Percentiles rank a stretch among this genome's conserved stretches.
Conservation (phyloP, 306 rosid genomes). For the Inga oerstediana region DNA sequence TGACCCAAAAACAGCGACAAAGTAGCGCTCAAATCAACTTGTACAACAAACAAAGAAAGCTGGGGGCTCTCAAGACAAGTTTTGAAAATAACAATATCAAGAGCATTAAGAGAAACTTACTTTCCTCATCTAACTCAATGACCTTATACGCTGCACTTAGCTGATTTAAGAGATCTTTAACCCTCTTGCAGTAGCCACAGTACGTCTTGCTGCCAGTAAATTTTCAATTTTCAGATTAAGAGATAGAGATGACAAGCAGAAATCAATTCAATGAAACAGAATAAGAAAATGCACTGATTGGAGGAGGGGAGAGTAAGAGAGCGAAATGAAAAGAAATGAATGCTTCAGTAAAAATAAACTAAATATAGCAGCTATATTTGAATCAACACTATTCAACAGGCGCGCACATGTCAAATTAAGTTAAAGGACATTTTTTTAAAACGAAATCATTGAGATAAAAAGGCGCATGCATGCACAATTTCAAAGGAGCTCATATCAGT, state of each 20-base stretch:
- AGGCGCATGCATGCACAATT: background rate
- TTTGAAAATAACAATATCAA: background rate
- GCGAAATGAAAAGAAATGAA: background rate
- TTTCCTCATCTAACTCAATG: slow-evolving; percentile 66
- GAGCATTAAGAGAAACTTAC: slow-evolving; percentile 41
- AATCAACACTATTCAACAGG: background rate
- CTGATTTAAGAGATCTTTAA: slow-evolving; percentile 63
- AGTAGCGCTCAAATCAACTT: background rate
- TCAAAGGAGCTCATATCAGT: background rate
- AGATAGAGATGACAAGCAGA: background rate
- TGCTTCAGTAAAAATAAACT: background rate
- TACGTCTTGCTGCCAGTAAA: slow-evolving; percentile 71
- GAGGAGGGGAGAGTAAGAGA: background rate
- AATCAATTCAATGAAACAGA: background rate
- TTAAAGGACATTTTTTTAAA: background rate
- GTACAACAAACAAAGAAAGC: background rate
- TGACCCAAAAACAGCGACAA: background rate
- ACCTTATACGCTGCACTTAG: slow-evolving; percentile 66
- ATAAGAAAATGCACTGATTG: background rate
- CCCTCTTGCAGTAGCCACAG: slow-evolving; percentile 78
- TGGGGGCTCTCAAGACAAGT: background rate
- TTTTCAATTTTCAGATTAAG: slow-evolving; percentile 7
- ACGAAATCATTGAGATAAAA: background rate
- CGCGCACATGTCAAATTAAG: background rate
- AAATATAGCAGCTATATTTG: background rate